These are phyloP conservation scores for Lentinus tigrinus DNA, from an alignment of 768 basidiomycete genomes.

Conservation along the genomic window DNA sequence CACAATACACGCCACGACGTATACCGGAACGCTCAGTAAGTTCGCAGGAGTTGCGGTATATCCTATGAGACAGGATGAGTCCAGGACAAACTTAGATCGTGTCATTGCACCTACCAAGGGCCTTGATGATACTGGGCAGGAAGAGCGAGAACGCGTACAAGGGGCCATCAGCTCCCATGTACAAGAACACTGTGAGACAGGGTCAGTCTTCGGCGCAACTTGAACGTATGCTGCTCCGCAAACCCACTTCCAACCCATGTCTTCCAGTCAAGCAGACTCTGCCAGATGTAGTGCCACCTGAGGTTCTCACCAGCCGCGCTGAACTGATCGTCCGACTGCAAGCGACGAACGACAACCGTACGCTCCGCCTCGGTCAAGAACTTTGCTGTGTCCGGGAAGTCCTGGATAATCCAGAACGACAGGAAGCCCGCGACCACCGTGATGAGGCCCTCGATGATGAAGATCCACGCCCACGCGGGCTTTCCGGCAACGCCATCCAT, in stretches of 20 bases:
- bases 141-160: conserved; percentile 79
- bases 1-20: conserved; percentile 62
- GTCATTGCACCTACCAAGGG: conserved; percentile 40
- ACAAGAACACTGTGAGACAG: conserved; percentile 48
- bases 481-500: conserved; percentile 72
- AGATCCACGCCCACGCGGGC: conserved; percentile 70
- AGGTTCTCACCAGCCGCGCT: conserved; percentile 71
- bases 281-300: conserved; percentile 53
- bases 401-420: conserved; percentile 79
- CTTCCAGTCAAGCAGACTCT: conserved; percentile 70
- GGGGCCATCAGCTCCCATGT: conserved; percentile 58
- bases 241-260: conserved; percentile 53
- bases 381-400: conserved; percentile 80
- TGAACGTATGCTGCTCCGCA: neutral
- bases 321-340: conserved; percentile 68
- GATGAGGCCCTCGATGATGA: conserved; percentile 69
- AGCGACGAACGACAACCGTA: conserved; percentile 59
- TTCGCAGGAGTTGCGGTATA: conserved; percentile 73
- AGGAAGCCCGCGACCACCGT: conserved; percentile 64
- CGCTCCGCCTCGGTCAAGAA: conserved; percentile 74
- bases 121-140: conserved; percentile 74
- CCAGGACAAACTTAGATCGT: conserved; percentile 38
- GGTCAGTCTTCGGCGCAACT: neutral
- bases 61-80: conserved; percentile 36
- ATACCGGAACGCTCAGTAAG: conserved; percentile 76